Evolutionary conservation across 441 rosid species (phyloP).

Genomic region (Erysimum cheiri): DNA sequence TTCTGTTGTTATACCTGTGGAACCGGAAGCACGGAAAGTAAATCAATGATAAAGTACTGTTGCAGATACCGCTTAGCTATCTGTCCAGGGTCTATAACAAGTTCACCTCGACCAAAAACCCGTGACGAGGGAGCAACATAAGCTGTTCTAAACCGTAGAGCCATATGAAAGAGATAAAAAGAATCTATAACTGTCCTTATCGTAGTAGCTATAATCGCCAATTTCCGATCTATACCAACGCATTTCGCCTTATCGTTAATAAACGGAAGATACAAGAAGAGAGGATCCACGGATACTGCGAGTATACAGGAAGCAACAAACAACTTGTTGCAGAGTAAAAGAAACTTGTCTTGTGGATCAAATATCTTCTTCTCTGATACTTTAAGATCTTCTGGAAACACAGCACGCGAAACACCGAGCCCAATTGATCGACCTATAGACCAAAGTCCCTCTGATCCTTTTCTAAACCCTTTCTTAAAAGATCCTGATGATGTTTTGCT

Average conservation of each 20-base stretch:
- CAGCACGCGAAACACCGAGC: constrained; percentile 89
- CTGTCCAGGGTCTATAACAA: constrained; percentile 86
- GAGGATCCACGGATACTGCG: constrained; percentile 90
- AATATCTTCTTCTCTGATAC: constrained; percentile 87
- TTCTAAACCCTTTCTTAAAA: constrained; percentile 79
- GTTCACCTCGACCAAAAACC: constrained; percentile 97
- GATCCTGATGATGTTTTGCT: constrained; percentile 67
- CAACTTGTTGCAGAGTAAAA: constrained; percentile 75
- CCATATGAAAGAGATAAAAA: constrained; percentile 91
- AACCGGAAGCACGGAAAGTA: constrained; percentile 85
- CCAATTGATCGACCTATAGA: constrained; percentile 93
- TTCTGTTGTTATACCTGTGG: constrained; percentile 74
- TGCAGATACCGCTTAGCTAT: constrained; percentile 87
- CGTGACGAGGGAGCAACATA: constrained; percentile 96
- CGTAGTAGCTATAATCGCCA: constrained; percentile 80
- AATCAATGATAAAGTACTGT: constrained; percentile 78
- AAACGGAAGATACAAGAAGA: constrained; percentile 92
- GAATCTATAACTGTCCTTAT: constrained; percentile 80
- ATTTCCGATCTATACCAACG: constrained; percentile 73
- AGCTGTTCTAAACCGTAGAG: constrained; percentile 91
- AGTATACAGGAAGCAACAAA: constrained; percentile 83
- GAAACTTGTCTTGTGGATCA: constrained; percentile 95
- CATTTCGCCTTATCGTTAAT: constrained; percentile 56
- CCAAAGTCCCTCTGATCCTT: constrained; percentile 91
- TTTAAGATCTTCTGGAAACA: constrained; percentile 96